A percentile compares a stretch with the other conserved stretches of the same genome.
Evolutionary conservation across 768 basidiomycete genomes (phyloP).

Genomic region (Trametes cinnabarina): DNA sequence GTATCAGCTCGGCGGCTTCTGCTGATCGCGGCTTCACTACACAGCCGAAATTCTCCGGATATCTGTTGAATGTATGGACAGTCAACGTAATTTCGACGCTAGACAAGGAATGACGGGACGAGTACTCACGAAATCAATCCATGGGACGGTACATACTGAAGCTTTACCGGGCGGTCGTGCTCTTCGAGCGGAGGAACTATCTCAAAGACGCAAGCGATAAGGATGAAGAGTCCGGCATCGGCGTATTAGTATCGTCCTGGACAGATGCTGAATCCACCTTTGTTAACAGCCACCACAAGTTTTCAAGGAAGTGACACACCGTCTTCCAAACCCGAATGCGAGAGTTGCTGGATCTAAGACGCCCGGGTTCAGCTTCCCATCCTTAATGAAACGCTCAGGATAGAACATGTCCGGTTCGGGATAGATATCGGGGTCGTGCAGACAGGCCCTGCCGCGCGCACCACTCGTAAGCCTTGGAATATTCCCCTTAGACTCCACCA

Average conservation of each 20-base stretch:
- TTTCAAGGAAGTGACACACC: slow-evolving; percentile 1
- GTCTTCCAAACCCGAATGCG: slow-evolving; percentile 28
- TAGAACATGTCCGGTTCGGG: slow-evolving; percentile 77
- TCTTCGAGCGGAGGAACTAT: slow-evolving; percentile 15
- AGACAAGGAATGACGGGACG: too few relatives aligned
- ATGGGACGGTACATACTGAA: not conserved
- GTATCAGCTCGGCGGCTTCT: not conserved
- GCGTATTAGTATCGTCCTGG: slow-evolving; percentile 21
- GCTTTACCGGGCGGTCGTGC: not conserved
- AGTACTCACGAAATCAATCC: slow-evolving; percentile 10
- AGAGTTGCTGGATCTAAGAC: slow-evolving; percentile 8
- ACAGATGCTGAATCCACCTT: slow-evolving; percentile 9
- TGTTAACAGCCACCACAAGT: not conserved
- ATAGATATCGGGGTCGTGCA: slow-evolving; percentile 86
- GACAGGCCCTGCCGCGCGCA: slow-evolving; percentile 40
- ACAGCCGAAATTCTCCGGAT: slow-evolving; percentile 7
- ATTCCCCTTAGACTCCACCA: not conserved
- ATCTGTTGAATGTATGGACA: not conserved
- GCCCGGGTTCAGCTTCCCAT: slow-evolving; percentile 65
- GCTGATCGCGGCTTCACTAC: slow-evolving; percentile 3
- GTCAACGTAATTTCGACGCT: not conserved
- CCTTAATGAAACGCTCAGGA: slow-evolving; percentile 68
- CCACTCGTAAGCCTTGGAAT: not conserved
- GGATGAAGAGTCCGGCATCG: slow-evolving; percentile 11
- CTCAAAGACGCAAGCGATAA: slow-evolving; percentile 18